phyloP scores from a whole-genome alignment of 768 basidiomycete genomes.

The Nidula microcarpa region DNA sequence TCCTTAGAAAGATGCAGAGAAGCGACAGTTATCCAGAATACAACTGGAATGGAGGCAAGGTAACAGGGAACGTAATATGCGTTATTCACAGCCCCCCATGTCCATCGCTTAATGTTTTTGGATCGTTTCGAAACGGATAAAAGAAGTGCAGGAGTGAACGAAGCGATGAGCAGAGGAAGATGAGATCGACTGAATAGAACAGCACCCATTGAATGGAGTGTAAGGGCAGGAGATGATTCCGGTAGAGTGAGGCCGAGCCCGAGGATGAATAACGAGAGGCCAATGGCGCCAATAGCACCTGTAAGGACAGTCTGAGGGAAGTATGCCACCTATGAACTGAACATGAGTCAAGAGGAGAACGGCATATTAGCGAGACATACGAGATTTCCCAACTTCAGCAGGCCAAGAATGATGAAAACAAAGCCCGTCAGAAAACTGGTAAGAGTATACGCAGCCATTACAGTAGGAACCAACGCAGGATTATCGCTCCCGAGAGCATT shows the following conservation, averaged over 20 bases:
- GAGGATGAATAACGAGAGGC: slow-evolving; percentile 14
- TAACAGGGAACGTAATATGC: slow-evolving; percentile 13
- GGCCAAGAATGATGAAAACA: slow-evolving; percentile 13
- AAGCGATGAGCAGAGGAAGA: slow-evolving; percentile 13
- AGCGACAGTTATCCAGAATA: slow-evolving; percentile 14
- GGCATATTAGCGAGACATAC: slow-evolving; percentile 5
- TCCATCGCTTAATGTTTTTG: slow-evolving; percentile 7
- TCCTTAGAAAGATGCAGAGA: not conserved
- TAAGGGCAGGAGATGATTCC: slow-evolving; percentile 4
- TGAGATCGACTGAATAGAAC: slow-evolving; percentile 11
- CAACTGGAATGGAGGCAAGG: slow-evolving; percentile 9
- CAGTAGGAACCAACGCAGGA: slow-evolving; percentile 17
- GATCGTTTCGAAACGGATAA: slow-evolving; percentile 13
- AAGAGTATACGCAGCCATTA: slow-evolving; percentile 19
- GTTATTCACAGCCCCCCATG: slow-evolving; percentile 12
- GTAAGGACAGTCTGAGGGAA: slow-evolving; percentile 19
- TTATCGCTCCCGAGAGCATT: slow-evolving; percentile 13
- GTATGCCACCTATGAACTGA: slow-evolving; percentile 14
- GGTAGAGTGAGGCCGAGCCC: slow-evolving; percentile 9
- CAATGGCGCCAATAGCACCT: slow-evolving; percentile 17
- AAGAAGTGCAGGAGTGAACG: slow-evolving; percentile 14
- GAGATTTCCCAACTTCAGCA: slow-evolving; percentile 13
- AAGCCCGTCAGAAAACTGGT: slow-evolving; percentile 14
- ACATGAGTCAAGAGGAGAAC: not conserved
- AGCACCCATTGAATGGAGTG: slow-evolving; percentile 7